A percentile compares a stretch with the other conserved stretches of the same genome.
Evolutionary conservation across 129 eudicot genomes (phyloP).

Genomic region (Flaveria linearis): DNA sequence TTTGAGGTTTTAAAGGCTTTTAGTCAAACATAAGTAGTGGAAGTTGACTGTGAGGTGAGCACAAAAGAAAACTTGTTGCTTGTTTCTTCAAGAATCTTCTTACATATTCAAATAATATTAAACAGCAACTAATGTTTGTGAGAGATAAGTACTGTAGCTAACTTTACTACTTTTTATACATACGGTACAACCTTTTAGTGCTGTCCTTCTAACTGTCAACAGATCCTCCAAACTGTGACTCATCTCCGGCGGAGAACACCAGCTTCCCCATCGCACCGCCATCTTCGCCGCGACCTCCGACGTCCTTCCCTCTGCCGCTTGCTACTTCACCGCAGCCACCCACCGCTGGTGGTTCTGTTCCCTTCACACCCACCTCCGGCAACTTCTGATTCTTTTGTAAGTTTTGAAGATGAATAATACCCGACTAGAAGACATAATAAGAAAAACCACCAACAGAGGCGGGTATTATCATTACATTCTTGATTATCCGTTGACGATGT

Average conservation of each 20-base stretch:
- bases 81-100: too few relatives aligned
- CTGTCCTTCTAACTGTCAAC: conserved; percentile 37
- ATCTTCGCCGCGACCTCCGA: too few relatives aligned
- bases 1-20: too few relatives aligned
- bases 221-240: conserved; percentile 77
- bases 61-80: too few relatives aligned
- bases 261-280: conserved; percentile 61
- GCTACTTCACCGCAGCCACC: neutral
- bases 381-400: conserved; percentile 15
- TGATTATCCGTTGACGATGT: conserved; percentile 43
- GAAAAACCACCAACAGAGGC: conserved; percentile 52
- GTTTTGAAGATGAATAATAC: conserved; percentile 29
- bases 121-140: too few relatives aligned
- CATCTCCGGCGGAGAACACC: conserved; percentile 72
- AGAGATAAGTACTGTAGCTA: too few relatives aligned
- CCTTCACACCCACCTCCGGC: conserved; percentile 21
- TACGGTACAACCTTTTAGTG: too few relatives aligned
- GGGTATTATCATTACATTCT: conserved; percentile 42
- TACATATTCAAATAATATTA: too few relatives aligned
- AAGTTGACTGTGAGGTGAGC: too few relatives aligned
- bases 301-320: conserved; percentile 2
- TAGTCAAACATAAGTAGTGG: too few relatives aligned
- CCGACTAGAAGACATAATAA: conserved; percentile 28
- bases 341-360: conserved; percentile 15
- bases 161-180: too few relatives aligned